These are phyloP conservation scores for Sugiyamaella paludigena DNA, from an alignment of 1,139 yeast genomes.

Conservation along the genomic window DNA sequence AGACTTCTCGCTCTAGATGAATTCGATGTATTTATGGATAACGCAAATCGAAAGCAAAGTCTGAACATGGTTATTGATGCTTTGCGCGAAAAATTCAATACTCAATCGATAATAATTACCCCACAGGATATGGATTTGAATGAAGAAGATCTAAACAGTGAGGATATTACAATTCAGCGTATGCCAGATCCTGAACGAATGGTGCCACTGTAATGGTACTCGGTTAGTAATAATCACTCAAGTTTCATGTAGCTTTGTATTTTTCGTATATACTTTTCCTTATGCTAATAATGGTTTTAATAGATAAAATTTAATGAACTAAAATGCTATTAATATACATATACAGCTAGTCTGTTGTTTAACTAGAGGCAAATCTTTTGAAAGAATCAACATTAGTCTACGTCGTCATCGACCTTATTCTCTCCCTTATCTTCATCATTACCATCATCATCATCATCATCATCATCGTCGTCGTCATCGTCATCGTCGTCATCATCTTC, in stretches of 20 bases:
- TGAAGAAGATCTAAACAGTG: constrained; percentile 58
- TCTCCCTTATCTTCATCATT: constrained; percentile 15
- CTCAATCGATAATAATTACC: constrained; percentile 89
- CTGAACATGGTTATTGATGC: constrained; percentile 71
- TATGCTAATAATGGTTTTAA: neutral
- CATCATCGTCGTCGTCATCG: constrained; percentile 43
- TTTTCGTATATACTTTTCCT: neutral
- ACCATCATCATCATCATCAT: constrained; percentile 42
- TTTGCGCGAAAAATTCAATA: constrained; percentile 55
- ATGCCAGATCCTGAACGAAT: constrained; percentile 53
- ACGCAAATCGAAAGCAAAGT: constrained; percentile 80
- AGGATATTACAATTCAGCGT: constrained; percentile 67
- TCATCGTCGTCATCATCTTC: constrained; percentile 53
- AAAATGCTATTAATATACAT: constrained; percentile 2
- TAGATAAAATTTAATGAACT: neutral
- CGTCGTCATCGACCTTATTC: neutral
- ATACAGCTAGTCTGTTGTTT: neutral
- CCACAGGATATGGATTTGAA: constrained; percentile 81
- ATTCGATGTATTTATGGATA: constrained; percentile 98
- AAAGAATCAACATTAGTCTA: neutral
- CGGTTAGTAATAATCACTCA: too few species aligned
- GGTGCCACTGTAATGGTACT: too few species aligned
- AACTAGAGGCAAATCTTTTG: neutral
- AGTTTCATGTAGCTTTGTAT: neutral
- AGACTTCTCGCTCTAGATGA: constrained; percentile 90